phyloP scores from a whole-genome alignment of 2,329 filamentous ascomycete genomes.

The Scorias spongiosa region DNA sequence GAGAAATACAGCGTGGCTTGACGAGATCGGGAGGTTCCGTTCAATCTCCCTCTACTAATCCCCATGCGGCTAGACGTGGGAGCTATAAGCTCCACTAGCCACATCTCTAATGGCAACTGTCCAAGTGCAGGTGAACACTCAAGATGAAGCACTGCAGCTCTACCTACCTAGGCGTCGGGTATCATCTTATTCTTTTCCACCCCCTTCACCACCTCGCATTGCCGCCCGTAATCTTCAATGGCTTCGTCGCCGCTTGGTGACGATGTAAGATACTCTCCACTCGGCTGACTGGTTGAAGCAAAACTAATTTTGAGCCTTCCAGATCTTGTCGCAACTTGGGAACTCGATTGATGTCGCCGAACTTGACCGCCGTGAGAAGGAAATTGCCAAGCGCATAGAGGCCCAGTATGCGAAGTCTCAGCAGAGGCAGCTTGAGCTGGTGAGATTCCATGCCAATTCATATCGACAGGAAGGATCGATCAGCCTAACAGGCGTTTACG shows the following conservation, averaged over 20 bases:
- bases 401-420: slow-evolving; percentile 48
- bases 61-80: too few species aligned
- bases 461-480: slow-evolving; percentile 2
- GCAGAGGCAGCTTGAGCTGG: slow-evolving; percentile 48
- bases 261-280: slow-evolving; percentile 27
- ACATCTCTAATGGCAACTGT: too few species aligned
- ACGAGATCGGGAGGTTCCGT: too few species aligned
- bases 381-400: slow-evolving; percentile 42
- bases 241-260: slow-evolving; percentile 27
- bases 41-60: too few species aligned
- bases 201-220: too few species aligned
- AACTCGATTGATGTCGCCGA: slow-evolving; percentile 43
- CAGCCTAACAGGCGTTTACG: not conserved
- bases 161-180: too few species aligned
- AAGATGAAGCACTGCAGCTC: too few species aligned
- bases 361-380: slow-evolving; percentile 43
- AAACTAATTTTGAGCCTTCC: slow-evolving; percentile 6
- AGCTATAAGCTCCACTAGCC: too few species aligned
- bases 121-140: too few species aligned
- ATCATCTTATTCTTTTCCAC: too few species aligned
- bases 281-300: slow-evolving; percentile 11
- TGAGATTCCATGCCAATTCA: slow-evolving; percentile 8
- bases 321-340: slow-evolving; percentile 47
- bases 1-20: too few species aligned
- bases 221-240: slow-evolving; percentile 17